Evolutionary conservation across 2,329 filamentous ascomycete species (phyloP), one percentile per base, ranked within the genome.

Genomic region (Fusarium stilboides): DNA sequence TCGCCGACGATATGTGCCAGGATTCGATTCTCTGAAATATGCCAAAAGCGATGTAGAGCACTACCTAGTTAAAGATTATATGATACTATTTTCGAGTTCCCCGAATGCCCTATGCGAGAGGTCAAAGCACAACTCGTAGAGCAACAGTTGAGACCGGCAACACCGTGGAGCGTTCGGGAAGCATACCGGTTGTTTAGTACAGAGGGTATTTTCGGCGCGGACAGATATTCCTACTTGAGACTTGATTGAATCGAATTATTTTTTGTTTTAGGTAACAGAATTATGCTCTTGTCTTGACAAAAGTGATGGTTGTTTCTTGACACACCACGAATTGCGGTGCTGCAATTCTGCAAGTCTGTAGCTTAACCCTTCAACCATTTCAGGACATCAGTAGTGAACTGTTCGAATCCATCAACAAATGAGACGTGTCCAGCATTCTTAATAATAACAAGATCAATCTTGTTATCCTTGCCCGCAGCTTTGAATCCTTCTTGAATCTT

Each of bases 371-470:
- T 62, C 31, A 70, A 20, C 63, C 67, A 74, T 2, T 43, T 62
- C 6, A 58, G 3, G 0, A 72, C 24, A 2, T 61, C 51, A 12
- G 36, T 39, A 2, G 43, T 40, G 57, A 81, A 83, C 19, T 76
- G 67, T 4, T 78, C 76, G 20, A 75, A 74, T 0, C 76, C 78
- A 62, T 82, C 80, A 8, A 83, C 65, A 36, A 81, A 82, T 36
- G 74, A 78, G 0, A 81, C 76, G 55, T 83, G 82, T 0, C 81
- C 80, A 0, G 81, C 77, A 36, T 78, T 71, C 19, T 75, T 72
- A 24, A 83, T 76, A 13, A 82, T 61, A 34, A 75, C 74, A 4
- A 82, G 71, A 24, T 76, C 72, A n/a, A 80, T 74, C 33, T 52
- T 56, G 9, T 57, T 69, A 4, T 55, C 57, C 59, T 73, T 78